Conservation (phyloP, 2,329 filamentous ascomycete genomes). For the Epichloe gansuensis region DNA sequence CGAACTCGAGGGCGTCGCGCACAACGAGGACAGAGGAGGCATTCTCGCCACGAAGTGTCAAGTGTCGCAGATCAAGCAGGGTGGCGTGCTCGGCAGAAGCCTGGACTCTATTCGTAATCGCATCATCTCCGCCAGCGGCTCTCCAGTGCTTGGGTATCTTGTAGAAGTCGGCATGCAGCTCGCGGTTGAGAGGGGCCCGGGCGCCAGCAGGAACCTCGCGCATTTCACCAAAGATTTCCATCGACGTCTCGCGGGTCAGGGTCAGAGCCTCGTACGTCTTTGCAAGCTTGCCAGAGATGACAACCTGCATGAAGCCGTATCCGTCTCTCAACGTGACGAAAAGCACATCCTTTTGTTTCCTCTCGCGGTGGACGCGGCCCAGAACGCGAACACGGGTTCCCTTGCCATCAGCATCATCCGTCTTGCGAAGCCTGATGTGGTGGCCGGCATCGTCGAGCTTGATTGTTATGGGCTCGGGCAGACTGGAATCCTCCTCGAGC, state of each 20-base stretch:
- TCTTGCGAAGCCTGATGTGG: conserved; percentile 19
- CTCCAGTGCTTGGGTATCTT: conserved; percentile 51
- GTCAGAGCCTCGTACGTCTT: conserved; percentile 87
- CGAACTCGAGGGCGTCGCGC: conserved; percentile 64
- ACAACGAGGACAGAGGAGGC: conserved; percentile 81
- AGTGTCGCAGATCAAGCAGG: conserved; percentile 70
- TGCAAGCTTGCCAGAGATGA: conserved; percentile 60
- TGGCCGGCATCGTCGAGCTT: conserved; percentile 27
- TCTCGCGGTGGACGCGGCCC: conserved; percentile 69
- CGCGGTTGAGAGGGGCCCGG: conserved; percentile 70
- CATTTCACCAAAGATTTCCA: conserved; percentile 75
- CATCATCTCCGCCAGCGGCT: conserved; percentile 76
- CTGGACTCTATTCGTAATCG: conserved; percentile 68
- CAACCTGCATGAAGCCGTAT: conserved; percentile 31
- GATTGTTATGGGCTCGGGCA: conserved; percentile 68
- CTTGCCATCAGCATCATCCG: conserved; percentile 33
- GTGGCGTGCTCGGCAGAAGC: conserved; percentile 41
- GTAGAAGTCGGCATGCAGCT: conserved; percentile 85
- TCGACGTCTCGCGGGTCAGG: conserved; percentile 75
- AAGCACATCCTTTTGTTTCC: conserved; percentile 70
- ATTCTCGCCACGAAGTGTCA: conserved; percentile 73
- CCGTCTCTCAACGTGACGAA: conserved; percentile 83
- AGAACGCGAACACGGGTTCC: conserved; percentile 68
- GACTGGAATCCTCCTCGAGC: conserved; percentile 52
- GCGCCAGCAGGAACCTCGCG: conserved; percentile 64